Conservation (phyloP, 2,329 filamentous ascomycete genomes). For the Phaeophleospora eucalypticola region DNA sequence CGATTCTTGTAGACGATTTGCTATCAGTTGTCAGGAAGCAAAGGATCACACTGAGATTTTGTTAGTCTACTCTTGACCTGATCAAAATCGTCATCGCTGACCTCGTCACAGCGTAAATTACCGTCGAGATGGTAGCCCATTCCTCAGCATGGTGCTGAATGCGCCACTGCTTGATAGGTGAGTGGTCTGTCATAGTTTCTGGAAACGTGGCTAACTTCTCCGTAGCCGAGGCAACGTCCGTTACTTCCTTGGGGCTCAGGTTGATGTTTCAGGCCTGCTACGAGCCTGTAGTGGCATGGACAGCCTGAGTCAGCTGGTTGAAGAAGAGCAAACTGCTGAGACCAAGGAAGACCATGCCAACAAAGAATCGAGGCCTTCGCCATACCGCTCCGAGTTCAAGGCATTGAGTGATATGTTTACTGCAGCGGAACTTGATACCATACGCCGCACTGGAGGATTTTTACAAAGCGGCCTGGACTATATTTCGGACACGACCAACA, state of each 20-base stretch:
- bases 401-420: constrained; percentile 67
- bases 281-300: constrained; percentile 63
- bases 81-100: too few relatives aligned
- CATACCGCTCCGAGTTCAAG: constrained; percentile 45
- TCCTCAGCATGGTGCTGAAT: constrained; percentile 69
- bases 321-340: constrained; percentile 22
- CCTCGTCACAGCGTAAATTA: constrained; percentile 53
- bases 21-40: constrained; percentile 49
- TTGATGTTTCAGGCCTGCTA: constrained; percentile 65
- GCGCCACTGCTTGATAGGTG: constrained; percentile 61
- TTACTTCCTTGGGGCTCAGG: constrained; percentile 68
- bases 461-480: constrained; percentile 52
- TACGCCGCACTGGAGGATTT: constrained; percentile 58
- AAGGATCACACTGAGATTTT: constrained; percentile 69
- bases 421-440: constrained; percentile 59
- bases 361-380: neutral
- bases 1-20: constrained; percentile 10
- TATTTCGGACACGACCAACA: constrained; percentile 38
- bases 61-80: neutral
- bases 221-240: constrained; percentile 58
- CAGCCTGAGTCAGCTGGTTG: constrained; percentile 45
- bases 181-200: too few relatives aligned
- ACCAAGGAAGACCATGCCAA: constrained; percentile 26
- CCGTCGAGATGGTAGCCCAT: constrained; percentile 68
- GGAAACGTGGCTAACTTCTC: constrained; percentile 51